Conservation (phyloP, 768 basidiomycete genomes). For the Galerina sulciceps region DNA sequence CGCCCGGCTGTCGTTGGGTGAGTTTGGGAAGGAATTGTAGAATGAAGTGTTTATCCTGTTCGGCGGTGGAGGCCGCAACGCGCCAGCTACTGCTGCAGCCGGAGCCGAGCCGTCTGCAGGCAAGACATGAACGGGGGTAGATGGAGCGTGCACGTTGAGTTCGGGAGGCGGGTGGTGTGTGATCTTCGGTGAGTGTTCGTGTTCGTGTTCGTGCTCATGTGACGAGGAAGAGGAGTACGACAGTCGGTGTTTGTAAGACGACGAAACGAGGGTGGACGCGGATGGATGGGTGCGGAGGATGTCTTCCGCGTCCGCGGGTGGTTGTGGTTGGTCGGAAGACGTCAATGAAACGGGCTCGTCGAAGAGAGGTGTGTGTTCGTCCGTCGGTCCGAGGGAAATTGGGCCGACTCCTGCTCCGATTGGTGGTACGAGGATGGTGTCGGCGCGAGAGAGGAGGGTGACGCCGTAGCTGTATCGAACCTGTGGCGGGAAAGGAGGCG, state of each 20-base stretch:
- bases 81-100: no score
- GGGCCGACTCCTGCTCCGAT: neutral
- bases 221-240: no score
- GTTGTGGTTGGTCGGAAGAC: slow-evolving; percentile 2
- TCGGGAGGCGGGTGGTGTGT: no score
- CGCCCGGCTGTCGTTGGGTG: slow-evolving; percentile 44
- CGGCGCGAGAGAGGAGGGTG: slow-evolving; percentile 73
- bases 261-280: slow-evolving; percentile 12
- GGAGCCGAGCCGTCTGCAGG: no score
- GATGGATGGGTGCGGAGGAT: slow-evolving; percentile 10
- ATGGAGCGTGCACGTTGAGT: no score
- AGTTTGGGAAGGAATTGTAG: slow-evolving; percentile 72
- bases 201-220: no score
- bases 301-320: neutral
- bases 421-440: slow-evolving; percentile 36
- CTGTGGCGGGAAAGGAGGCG: slow-evolving; percentile 35
- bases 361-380: slow-evolving; percentile 43
- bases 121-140: no score
- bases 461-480: slow-evolving; percentile 95
- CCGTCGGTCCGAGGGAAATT: neutral
- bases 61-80: no score
- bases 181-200: no score
- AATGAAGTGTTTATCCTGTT: slow-evolving; percentile 37
- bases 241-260: neutral
- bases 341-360: no score